phyloP scores from a whole-genome alignment of 306 rosid genomes.

The Oemleria cerasiformis region DNA sequence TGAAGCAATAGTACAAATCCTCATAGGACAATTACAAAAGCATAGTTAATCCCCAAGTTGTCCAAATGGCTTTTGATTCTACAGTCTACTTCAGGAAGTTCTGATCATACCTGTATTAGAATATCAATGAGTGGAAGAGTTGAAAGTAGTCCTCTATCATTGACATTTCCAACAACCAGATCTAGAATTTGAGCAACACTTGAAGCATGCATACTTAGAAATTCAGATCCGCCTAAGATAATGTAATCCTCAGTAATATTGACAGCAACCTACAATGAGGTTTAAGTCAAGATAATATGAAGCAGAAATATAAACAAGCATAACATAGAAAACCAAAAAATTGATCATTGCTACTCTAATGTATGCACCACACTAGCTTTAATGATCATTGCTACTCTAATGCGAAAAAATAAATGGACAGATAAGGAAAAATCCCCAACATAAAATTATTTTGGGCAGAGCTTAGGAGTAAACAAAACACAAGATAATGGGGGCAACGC shows the following conservation, averaged over 20 bases:
- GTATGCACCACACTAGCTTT: background rate
- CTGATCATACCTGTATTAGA: slow-evolving; percentile 65
- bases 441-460: background rate
- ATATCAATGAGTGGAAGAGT: slow-evolving; percentile 80
- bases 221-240: slow-evolving; percentile 80
- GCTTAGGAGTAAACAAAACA: background rate
- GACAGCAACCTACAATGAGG: slow-evolving; percentile 66
- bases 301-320: slow-evolving; percentile 8
- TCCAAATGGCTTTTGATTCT: slow-evolving; percentile 1
- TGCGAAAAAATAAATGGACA: background rate
- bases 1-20: too few relatives aligned
- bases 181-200: slow-evolving; percentile 83
- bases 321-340: too few relatives aligned
- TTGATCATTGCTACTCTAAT: too few relatives aligned
- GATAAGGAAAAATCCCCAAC: too few relatives aligned
- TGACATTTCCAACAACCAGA: slow-evolving; percentile 83
- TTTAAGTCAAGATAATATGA: slow-evolving; percentile 24
- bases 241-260: slow-evolving; percentile 82
- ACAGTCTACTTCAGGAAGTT: slow-evolving; percentile 12
- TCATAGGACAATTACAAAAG: background rate
- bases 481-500: background rate
- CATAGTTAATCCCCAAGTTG: background rate
- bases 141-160: slow-evolving; percentile 75
- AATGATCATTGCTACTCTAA: background rate
- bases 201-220: slow-evolving; percentile 77